phyloP scores from a whole-genome alignment of 495 filamentous ascomycete species.

The Penicillium malachiteum region DNA sequence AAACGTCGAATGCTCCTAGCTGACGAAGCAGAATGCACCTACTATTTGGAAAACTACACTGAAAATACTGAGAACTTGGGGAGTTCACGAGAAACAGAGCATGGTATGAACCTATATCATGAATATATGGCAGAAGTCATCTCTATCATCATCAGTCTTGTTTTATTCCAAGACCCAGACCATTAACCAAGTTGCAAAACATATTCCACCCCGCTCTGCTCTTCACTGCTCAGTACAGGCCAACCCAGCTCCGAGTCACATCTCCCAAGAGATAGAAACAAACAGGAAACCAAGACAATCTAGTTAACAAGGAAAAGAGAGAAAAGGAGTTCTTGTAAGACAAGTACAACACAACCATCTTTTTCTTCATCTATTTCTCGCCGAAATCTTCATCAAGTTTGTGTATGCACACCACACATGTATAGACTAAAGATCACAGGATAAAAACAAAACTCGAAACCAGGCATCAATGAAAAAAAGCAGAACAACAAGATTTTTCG shows the following conservation, averaged over 20 bases:
- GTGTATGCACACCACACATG: conserved; percentile 1
- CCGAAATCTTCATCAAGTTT: neutral
- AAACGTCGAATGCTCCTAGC: too few species aligned
- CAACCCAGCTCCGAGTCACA: neutral
- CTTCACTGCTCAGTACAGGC: neutral
- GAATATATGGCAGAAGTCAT: too few species aligned
- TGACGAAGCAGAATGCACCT: too few species aligned
- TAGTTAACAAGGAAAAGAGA: neutral
- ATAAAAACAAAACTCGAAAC: neutral
- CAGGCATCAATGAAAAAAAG: neutral
- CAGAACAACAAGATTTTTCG: neutral
- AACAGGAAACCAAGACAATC: conserved; percentile 3
- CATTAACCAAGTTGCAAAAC: too few species aligned
- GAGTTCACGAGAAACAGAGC: too few species aligned
- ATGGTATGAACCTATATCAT: too few species aligned
- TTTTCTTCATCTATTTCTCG: conserved; percentile 4
- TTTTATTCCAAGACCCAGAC: neutral
- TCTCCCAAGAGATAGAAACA: neutral
- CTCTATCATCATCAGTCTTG: neutral
- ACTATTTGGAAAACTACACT: too few species aligned
- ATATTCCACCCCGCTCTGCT: too few species aligned
- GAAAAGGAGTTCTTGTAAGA: neutral
- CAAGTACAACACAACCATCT: neutral
- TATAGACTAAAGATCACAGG: conserved; percentile 3
- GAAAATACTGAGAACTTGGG: too few species aligned